Percentiles rank a stretch among this genome's conserved stretches.
These are phyloP conservation scores for Tetracladium marchalianum DNA, from an alignment of 495 filamentous ascomycete species.

Conservation along the genomic window DNA sequence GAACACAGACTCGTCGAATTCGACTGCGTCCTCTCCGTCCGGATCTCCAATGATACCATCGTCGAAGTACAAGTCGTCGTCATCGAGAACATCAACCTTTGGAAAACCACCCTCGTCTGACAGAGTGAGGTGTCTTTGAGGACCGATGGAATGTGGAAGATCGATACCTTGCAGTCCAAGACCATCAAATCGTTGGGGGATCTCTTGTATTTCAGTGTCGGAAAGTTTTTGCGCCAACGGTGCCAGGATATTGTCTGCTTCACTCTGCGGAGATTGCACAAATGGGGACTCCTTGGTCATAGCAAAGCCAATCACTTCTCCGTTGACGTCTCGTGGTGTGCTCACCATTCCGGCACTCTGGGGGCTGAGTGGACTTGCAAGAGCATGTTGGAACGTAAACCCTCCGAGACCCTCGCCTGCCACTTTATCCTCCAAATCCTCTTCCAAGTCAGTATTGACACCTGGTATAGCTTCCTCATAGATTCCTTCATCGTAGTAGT, in stretches of 20 bases:
- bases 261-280: neutral
- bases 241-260: neutral
- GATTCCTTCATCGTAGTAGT: slow-evolving; percentile 18
- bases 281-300: slow-evolving; percentile 27
- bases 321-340: slow-evolving; percentile 44
- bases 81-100: slow-evolving; percentile 29
- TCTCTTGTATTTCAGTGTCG: slow-evolving; percentile 3
- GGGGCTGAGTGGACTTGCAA: slow-evolving; percentile 39
- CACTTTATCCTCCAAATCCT: neutral
- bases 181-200: slow-evolving; percentile 24
- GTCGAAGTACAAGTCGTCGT: slow-evolving; percentile 78
- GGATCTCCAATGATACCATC: slow-evolving; percentile 49
- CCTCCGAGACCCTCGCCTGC: slow-evolving; percentile 33
- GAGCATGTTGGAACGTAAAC: slow-evolving; percentile 40
- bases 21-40: slow-evolving; percentile 36
- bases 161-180: slow-evolving; percentile 21
- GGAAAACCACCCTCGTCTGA: slow-evolving; percentile 9
- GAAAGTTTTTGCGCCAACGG: neutral
- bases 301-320: slow-evolving; percentile 38
- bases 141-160: neutral
- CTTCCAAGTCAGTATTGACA: slow-evolving; percentile 22
- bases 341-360: slow-evolving; percentile 31
- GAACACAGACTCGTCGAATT: slow-evolving; percentile 74
- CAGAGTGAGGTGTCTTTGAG: neutral
- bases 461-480: slow-evolving; percentile 21